Evolutionary conservation across 23 red algal species (phyloP).

Genomic region (Gracilaria caudata): DNA sequence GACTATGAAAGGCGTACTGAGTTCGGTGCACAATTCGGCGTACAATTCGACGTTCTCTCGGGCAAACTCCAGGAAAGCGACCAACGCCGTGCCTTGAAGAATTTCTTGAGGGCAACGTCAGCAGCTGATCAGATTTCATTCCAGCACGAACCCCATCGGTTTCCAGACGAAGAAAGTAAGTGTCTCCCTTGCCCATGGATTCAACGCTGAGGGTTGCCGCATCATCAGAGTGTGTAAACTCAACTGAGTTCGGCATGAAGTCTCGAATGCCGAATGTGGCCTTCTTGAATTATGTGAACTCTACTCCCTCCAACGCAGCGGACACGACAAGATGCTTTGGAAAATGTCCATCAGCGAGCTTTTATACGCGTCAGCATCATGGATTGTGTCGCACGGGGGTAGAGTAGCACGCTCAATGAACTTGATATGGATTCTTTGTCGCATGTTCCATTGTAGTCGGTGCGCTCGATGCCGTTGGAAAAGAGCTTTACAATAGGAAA

Average conservation of each 20-base stretch:
- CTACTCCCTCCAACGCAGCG: neutral
- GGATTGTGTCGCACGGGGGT: constrained; percentile 50
- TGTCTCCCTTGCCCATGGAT: constrained; percentile 28
- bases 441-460: constrained; percentile 93
- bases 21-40: constrained; percentile 72
- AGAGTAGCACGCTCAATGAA: constrained; percentile 76
- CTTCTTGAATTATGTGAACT: constrained; percentile 42
- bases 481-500: constrained; percentile 98
- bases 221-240: constrained; percentile 29
- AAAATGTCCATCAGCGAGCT: constrained; percentile 40
- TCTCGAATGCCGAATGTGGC: constrained; percentile 65
- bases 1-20: constrained; percentile 60
- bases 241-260: constrained; percentile 59
- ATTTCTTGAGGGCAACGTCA: constrained; percentile 51
- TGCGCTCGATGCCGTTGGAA: constrained; percentile 76
- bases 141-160: constrained; percentile 23
- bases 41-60: too few relatives aligned
- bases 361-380: constrained; percentile 33
- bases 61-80: constrained; percentile 71
- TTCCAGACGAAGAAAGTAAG: constrained; percentile 42
- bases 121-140: constrained; percentile 51
- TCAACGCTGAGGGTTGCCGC: constrained; percentile 22
- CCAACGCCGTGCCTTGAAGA: constrained; percentile 54
- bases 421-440: constrained; percentile 74
- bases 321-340: constrained; percentile 45